Base-by-base conservation (phyloP, 176 grass and related monocot species). In the Oryza coarctata region DNA sequence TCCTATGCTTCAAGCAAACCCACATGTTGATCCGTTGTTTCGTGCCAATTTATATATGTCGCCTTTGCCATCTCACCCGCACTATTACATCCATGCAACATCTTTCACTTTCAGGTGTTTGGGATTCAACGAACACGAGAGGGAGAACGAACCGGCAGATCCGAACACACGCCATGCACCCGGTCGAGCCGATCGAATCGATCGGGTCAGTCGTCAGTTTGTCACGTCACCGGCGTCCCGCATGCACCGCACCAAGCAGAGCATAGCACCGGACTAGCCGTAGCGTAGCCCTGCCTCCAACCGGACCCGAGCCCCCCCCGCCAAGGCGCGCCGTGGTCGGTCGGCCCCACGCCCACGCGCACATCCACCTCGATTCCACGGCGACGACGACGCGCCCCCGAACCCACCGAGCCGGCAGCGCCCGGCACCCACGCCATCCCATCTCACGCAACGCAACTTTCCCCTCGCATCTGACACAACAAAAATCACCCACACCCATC, bases 341-440 rank as follows among this genome's bases (percentile, higher is more conserved):
- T 86, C 60, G 79, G 73, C 4, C 82, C 79, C 83, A 86, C 22
- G 18, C n/a, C 9, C 14, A 60, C 83, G 73, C 88, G 79, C 73
- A 89, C 82, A 82, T 85, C 82, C 77, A 18, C 32, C 23, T 10
- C 32, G 68, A 70, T 30, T 20, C 32, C 57, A 75, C 78, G 28
- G 27, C 72, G 0, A n/a, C 65, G 52, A 32, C 0, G 39, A 9
- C 30, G 2, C 55, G 22, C 55, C 12, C 50, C 1, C 20, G 50
- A 22, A 55, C 20, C 50, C 18, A n/a, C 49, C 49, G 49, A 55
- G 18, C 49, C 49, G 18, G 49, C 49, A 55, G 2, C 44, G 49
- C 18, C 49, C 49, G 18, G 14, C 78, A 61, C 71, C 71, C 76
- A 20, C 38, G 45, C 84, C 63, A 17, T 65, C 78, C 63, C 78